phyloP scores from a whole-genome alignment of 768 basidiomycete genomes.

The Mycena capillaripes region DNA sequence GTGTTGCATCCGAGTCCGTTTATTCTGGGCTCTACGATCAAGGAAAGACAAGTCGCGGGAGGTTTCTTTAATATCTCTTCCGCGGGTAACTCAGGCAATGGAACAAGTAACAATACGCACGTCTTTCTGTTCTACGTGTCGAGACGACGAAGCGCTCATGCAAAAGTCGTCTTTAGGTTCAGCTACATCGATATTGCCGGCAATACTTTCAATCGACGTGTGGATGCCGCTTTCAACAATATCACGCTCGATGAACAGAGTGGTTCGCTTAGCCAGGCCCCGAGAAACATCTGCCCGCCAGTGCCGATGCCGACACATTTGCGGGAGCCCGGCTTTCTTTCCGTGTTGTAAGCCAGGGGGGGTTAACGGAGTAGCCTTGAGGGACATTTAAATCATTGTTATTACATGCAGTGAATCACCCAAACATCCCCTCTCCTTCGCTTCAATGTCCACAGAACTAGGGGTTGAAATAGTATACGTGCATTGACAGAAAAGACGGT shows the following conservation, averaged over 20 bases:
- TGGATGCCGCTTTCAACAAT: constrained; percentile 71
- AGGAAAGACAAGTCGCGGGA: constrained; percentile 70
- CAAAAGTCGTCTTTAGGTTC: constrained; percentile 54
- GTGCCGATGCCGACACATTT: constrained; percentile 7
- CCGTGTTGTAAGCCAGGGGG: no score
- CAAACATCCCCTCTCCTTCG: no score
- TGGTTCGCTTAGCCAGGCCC: constrained; percentile 57
- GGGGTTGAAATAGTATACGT: no score
- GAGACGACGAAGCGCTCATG: no score
- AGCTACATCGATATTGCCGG: constrained; percentile 68
- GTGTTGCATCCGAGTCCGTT: constrained; percentile 70
- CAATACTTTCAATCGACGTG: constrained; percentile 73
- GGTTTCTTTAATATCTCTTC: constrained; percentile 63
- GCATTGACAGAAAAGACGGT: no score
- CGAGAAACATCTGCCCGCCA: background rate
- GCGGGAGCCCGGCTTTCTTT: constrained; percentile 32
- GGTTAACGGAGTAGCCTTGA: no score
- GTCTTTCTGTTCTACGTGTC: background rate
- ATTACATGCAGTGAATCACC: no score
- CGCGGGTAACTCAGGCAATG: constrained; percentile 71
- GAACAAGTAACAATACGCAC: constrained; percentile 72
- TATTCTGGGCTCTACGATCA: constrained; percentile 68
- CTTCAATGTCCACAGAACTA: no score
- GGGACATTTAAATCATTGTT: no score
- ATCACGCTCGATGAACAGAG: constrained; percentile 72